These are phyloP conservation scores for Aspergillus jensenii DNA, from an alignment of 2,329 filamentous ascomycete species.

Conservation along the genomic window DNA sequence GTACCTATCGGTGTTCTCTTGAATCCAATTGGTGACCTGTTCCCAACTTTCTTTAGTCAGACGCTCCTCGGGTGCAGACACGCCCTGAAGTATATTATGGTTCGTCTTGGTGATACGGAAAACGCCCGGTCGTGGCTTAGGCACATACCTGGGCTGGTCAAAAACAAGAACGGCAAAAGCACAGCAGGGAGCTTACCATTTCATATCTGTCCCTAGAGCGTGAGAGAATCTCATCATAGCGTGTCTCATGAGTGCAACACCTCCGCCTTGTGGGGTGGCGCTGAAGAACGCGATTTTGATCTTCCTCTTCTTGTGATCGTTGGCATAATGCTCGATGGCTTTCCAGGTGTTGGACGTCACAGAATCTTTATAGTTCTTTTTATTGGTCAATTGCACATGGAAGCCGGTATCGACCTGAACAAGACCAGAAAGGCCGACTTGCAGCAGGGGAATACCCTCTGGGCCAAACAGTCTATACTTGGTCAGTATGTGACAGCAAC, in stretches of 20 bases:
- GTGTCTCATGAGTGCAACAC: constrained; percentile 79
- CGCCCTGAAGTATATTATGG: constrained; percentile 85
- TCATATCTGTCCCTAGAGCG: constrained; percentile 65
- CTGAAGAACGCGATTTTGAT: constrained; percentile 77
- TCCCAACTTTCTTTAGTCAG: constrained; percentile 62
- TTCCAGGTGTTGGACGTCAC: constrained; percentile 65
- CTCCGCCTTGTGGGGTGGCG: constrained; percentile 77
- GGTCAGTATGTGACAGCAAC: constrained; percentile 1
- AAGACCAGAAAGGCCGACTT: constrained; percentile 64
- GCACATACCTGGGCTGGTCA: constrained; percentile 57
- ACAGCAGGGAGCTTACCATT: constrained; percentile 61
- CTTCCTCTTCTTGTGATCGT: constrained; percentile 62
- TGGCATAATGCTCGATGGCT: constrained; percentile 62
- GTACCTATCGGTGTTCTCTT: constrained; percentile 70
- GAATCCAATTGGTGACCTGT: constrained; percentile 69
- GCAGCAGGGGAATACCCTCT: constrained; percentile 65
- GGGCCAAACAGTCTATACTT: constrained; percentile 68
- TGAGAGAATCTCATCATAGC: constrained; percentile 71
- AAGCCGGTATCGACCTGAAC: constrained; percentile 71
- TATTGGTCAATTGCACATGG: constrained; percentile 59
- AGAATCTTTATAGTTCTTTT: constrained; percentile 60
- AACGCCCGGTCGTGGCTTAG: constrained; percentile 74
- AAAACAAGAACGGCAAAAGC: neutral
- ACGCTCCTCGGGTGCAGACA: constrained; percentile 64
- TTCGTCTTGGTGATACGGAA: constrained; percentile 85